These are phyloP conservation scores for Dianthus caryophyllus DNA, from an alignment of 148 eudicot species.

Conservation along the genomic window DNA sequence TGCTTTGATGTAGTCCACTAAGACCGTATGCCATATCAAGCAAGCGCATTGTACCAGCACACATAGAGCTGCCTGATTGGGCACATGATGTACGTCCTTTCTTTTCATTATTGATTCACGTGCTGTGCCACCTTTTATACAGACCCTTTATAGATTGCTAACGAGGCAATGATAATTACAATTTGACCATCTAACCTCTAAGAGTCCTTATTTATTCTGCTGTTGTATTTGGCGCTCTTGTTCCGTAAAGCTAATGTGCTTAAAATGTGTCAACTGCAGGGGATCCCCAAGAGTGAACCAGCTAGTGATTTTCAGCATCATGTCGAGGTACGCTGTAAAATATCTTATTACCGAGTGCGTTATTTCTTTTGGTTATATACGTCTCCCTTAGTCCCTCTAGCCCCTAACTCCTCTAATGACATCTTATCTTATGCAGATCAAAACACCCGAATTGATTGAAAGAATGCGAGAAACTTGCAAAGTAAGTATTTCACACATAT, in stretches of 20 bases:
- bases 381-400: too few relatives aligned
- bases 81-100: slow-evolving; percentile 66
- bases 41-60: slow-evolving; percentile 58
- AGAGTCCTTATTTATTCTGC: background rate
- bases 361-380: background rate
- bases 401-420: slow-evolving; percentile 1
- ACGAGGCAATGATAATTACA: background rate
- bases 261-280: slow-evolving; percentile 43
- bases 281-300: slow-evolving; percentile 85
- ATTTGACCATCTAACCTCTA: background rate
- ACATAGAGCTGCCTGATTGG: slow-evolving; percentile 85
- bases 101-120: background rate
- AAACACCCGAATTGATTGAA: slow-evolving; percentile 70
- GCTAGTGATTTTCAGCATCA: slow-evolving; percentile 71
- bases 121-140: background rate
- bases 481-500: slow-evolving; percentile 37
- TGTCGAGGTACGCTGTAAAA: slow-evolving; percentile 60
- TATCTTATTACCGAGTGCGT: background rate
- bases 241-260: slow-evolving; percentile 3
- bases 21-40: slow-evolving; percentile 80
- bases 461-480: slow-evolving; percentile 89
- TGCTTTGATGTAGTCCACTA: slow-evolving; percentile 45
- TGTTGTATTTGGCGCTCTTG: background rate
- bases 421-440: slow-evolving; percentile 56
- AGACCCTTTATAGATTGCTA: background rate